A percentile compares a stretch with the other conserved stretches of the same genome.
Conservation (phyloP, 208 protist species). For the Blechomonas ayalai region DNA sequence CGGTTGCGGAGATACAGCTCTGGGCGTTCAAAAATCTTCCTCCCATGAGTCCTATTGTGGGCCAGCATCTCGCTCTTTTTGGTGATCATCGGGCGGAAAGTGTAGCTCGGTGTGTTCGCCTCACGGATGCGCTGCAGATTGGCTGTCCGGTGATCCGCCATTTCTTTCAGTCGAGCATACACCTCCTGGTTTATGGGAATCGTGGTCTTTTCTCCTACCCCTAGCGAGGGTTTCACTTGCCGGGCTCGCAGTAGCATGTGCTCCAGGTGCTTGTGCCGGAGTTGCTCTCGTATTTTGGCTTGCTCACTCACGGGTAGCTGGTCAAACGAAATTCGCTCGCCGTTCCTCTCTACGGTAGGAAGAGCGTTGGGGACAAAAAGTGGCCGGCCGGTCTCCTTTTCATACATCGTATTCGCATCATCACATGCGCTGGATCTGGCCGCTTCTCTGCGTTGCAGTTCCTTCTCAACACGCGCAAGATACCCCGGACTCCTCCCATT, state of each 20-base stretch:
- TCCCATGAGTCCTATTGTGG: conserved; percentile 17
- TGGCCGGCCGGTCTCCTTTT: conserved; percentile 32
- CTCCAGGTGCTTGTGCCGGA: conserved; percentile 18
- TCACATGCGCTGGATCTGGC: too few relatives aligned
- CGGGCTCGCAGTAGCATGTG: conserved; percentile 20
- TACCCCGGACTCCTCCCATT: too few relatives aligned
- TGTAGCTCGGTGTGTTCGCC: conserved; percentile 15
- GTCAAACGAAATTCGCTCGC: conserved; percentile 32
- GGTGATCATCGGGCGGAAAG: conserved; percentile 31
- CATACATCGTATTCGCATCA: conserved; percentile 9
- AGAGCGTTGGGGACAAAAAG: conserved; percentile 56
- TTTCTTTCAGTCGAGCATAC: conserved; percentile 18
- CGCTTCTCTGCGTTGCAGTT: conserved; percentile 25
- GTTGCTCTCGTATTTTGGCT: conserved; percentile 12
- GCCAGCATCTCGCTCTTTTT: conserved; percentile 17
- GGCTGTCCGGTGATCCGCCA: conserved; percentile 10
- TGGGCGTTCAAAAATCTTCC: conserved; percentile 30
- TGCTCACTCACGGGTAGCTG: conserved; percentile 31
- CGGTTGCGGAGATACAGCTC: background rate
- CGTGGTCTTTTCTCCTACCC: conserved; percentile 6
- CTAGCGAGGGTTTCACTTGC: conserved; percentile 1
- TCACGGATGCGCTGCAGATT: conserved; percentile 12
- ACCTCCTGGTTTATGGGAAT: conserved; percentile 5
- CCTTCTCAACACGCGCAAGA: conserved; percentile 24
- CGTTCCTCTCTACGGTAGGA: conserved; percentile 32